These are phyloP conservation scores for Sisymbrium altissimum DNA, from an alignment of 345 rosid species.

Conservation along the genomic window DNA sequence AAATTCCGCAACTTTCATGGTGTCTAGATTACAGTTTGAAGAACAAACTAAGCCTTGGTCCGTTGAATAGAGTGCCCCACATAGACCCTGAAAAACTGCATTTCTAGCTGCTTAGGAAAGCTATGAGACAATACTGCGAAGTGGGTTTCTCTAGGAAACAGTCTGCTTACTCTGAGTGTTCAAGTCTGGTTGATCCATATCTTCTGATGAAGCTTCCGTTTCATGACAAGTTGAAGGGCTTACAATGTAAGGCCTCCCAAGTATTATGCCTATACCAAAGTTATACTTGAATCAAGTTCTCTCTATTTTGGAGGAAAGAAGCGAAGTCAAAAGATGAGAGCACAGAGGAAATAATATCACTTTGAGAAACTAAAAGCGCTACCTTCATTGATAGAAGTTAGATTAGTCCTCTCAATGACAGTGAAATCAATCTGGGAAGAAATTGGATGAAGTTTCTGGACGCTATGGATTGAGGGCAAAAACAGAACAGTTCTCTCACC, in stretches of 20 bases:
- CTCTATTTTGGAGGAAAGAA: neutral
- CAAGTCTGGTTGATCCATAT: slow-evolving; percentile 59
- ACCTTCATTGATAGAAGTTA: slow-evolving; percentile 79
- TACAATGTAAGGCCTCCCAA: slow-evolving; percentile 65
- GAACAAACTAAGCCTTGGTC: slow-evolving; percentile 81
- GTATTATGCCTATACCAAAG: slow-evolving; percentile 46
- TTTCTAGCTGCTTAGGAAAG: slow-evolving; percentile 23
- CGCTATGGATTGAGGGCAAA: slow-evolving; percentile 53
- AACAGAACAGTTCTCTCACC: slow-evolving; percentile 56
- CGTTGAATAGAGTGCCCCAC: slow-evolving; percentile 60
- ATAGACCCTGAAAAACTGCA: slow-evolving; percentile 80
- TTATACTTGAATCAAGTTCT: slow-evolving; percentile 11
- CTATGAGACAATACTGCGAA: neutral
- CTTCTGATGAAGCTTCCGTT: slow-evolving; percentile 52
- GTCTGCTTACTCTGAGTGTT: slow-evolving; percentile 60
- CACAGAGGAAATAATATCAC: neutral
- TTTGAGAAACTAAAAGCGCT: slow-evolving; percentile 11
- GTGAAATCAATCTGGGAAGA: slow-evolving; percentile 55
- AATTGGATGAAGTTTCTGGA: slow-evolving; percentile 42
- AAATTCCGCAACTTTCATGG: slow-evolving; percentile 52
- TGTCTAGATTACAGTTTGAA: slow-evolving; percentile 62
- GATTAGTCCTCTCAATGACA: slow-evolving; percentile 64
- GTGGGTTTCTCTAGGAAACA: neutral
- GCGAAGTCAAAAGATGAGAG: neutral
- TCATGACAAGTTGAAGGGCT: slow-evolving; percentile 67